Evolutionary conservation across 73 alveolate genomes (phyloP).

Genomic region (Paramecium primaurelia): DNA sequence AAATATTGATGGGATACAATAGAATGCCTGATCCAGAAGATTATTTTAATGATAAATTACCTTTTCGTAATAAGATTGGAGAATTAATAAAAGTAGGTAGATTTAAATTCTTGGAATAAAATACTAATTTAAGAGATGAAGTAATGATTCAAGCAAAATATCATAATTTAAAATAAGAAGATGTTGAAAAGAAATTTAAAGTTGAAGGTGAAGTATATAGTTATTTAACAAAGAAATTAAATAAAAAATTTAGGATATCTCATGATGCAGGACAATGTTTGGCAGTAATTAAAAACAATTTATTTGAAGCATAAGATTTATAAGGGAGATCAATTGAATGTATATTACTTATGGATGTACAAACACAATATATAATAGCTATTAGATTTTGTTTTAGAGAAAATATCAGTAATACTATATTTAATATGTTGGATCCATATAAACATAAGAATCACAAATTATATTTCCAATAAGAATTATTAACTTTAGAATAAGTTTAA

Average conservation of each 20-base stretch:
- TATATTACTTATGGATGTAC: neutral
- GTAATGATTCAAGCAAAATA: neutral
- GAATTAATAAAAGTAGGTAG: conserved; percentile 4
- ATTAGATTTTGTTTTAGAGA: neutral
- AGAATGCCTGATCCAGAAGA: conserved; percentile 43
- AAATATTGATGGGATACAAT: conserved; percentile 10
- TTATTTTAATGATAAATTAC: conserved; percentile 29
- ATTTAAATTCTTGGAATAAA: neutral
- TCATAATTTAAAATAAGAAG: neutral
- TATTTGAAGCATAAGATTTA: neutral
- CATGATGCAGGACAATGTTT: neutral
- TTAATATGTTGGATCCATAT: neutral
- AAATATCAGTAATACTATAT: neutral
- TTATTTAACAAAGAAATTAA: neutral
- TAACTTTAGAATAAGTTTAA: neutral
- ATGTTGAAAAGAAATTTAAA: neutral
- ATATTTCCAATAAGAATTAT: neutral
- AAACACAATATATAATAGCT: neutral
- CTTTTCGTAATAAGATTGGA: conserved; percentile 9
- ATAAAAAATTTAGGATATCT: neutral
- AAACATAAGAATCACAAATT: conserved; percentile 6
- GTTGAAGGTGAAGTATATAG: neutral
- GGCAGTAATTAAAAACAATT: neutral
- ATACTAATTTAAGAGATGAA: neutral
- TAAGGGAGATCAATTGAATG: neutral